phyloP scores from a whole-genome alignment of 495 filamentous ascomycete genomes.

The Penicillium tannophilum region DNA sequence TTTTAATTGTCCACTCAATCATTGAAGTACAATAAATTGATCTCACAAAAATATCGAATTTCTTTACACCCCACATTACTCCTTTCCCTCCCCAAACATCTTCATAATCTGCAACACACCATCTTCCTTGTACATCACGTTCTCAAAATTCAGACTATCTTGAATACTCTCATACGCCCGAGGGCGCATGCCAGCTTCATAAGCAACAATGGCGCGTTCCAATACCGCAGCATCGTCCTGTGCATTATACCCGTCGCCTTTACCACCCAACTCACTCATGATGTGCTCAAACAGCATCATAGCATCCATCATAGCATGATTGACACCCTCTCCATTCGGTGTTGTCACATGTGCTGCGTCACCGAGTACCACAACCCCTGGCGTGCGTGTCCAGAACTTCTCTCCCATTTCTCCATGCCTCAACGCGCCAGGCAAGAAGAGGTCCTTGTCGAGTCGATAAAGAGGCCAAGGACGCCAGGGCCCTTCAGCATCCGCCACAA shows the following conservation, averaged over 20 bases:
- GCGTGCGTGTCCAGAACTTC: conserved; percentile 10
- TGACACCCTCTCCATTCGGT: conserved; percentile 20
- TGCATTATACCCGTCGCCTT: conserved; percentile 1
- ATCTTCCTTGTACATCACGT: conserved; percentile 16
- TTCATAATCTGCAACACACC: conserved; percentile 8
- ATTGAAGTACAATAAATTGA: too few relatives aligned
- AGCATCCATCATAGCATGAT: conserved; percentile 21
- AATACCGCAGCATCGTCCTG: conserved; percentile 7
- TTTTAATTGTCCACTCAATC: too few relatives aligned
- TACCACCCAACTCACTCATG: not conserved
- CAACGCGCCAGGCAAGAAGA: conserved; percentile 3
- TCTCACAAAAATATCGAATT: too few relatives aligned
- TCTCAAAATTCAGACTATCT: conserved; percentile 14
- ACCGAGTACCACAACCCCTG: conserved; percentile 14
- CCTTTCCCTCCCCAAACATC: not conserved
- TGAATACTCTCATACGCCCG: conserved; percentile 14
- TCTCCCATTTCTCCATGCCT: not conserved
- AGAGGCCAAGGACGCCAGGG: conserved; percentile 21
- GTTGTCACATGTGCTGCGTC: conserved; percentile 18
- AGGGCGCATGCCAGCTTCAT: conserved; percentile 23
- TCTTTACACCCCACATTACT: not conserved
- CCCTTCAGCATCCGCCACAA: conserved; percentile 15
- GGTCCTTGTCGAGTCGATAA: conserved; percentile 13
- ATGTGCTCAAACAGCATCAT: conserved; percentile 20
- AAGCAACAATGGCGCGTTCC: conserved; percentile 18